Percentiles rank a stretch among this genome's conserved stretches.
These are phyloP conservation scores for Pachysandra terminalis DNA, from an alignment of 164 flowering plant genomes.

Conservation along the genomic window DNA sequence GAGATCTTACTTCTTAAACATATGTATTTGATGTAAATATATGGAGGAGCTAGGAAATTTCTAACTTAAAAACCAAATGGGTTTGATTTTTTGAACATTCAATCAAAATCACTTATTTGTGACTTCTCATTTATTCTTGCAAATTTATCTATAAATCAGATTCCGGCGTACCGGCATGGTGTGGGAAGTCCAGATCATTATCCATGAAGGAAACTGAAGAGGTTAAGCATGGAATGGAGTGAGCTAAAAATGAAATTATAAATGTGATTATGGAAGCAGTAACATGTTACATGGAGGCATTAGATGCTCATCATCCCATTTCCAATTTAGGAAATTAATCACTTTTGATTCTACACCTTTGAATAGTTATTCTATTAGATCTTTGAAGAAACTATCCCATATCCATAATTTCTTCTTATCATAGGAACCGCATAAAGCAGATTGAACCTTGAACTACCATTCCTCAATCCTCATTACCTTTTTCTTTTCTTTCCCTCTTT, in stretches of 20 bases:
- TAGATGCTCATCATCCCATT: conserved; percentile 13
- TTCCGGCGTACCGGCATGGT: background rate
- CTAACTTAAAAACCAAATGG: too few species aligned
- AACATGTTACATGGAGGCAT: conserved; percentile 21
- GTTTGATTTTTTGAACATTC: background rate
- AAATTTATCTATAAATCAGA: background rate
- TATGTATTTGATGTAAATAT: too few species aligned
- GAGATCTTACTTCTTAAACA: too few species aligned
- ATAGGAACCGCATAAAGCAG: conserved; percentile 17
- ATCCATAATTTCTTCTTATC: conserved; percentile 24
- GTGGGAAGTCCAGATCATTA: background rate
- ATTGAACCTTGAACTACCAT: background rate
- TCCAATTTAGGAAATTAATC: conserved; percentile 8
- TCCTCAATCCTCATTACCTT: background rate
- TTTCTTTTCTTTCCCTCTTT: background rate
- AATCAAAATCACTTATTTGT: background rate
- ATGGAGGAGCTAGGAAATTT: too few species aligned
- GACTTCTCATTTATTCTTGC: background rate
- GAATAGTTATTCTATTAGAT: conserved; percentile 10
- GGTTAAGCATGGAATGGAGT: background rate
- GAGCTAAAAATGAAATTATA: too few species aligned
- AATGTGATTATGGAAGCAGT: too few species aligned
- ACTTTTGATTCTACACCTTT: background rate
- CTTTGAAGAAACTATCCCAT: conserved; percentile 14
- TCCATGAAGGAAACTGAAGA: background rate